phyloP scores from a whole-genome alignment of 2,329 filamentous ascomycete species.

The Fusarium austroafricanum region DNA sequence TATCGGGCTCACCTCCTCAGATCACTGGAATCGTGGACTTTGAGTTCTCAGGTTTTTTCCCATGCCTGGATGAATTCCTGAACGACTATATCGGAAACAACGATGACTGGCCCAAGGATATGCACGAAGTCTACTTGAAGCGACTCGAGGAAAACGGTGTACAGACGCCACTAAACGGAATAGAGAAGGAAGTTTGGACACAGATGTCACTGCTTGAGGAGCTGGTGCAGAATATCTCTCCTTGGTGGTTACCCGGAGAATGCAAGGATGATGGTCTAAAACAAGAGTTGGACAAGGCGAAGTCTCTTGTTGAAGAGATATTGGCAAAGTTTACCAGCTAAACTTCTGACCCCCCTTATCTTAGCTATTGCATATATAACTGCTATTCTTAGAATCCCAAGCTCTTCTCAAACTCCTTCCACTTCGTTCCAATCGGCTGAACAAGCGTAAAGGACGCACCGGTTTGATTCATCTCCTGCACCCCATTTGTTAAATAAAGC shows the following conservation, averaged over 20 bases:
- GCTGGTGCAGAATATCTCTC: conserved; percentile 4
- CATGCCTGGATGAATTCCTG: not conserved
- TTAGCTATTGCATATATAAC: too few species aligned
- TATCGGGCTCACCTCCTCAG: not conserved
- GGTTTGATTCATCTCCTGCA: conserved; percentile 52
- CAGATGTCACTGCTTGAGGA: not conserved
- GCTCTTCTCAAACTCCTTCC: conserved; percentile 20
- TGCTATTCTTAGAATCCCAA: not conserved
- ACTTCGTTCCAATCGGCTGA: conserved; percentile 30
- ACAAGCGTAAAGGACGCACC: conserved; percentile 26
- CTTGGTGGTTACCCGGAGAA: conserved; percentile 13
- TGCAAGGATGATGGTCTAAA: not conserved
- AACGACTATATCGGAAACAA: conserved; percentile 8
- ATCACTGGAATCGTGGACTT: conserved; percentile 21
- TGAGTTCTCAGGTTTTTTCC: conserved; percentile 24
- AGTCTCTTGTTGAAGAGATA: not conserved
- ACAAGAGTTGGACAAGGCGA: not conserved
- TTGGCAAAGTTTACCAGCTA: not conserved
- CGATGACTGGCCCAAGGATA: not conserved
- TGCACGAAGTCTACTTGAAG: conserved; percentile 3
- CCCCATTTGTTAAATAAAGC: conserved; percentile 59
- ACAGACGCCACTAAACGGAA: not conserved
- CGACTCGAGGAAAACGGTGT: not conserved
- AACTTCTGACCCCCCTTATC: too few species aligned
- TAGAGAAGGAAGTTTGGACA: not conserved